Evolutionary conservation across 805 yeast genomes (phyloP).

Genomic region (Debaryomyces castellii): DNA sequence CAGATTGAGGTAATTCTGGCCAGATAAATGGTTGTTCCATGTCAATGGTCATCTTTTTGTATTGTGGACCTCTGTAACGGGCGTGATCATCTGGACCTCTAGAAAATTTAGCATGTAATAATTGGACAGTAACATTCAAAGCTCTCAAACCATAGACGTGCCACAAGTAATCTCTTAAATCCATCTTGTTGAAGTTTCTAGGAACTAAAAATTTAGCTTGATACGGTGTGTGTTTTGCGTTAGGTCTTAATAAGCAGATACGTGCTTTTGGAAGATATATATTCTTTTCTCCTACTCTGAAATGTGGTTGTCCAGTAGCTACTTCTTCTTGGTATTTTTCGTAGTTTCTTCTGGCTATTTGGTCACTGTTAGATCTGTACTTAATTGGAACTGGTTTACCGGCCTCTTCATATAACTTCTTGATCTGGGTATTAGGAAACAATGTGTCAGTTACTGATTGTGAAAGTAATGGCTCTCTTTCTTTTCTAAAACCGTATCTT

Average conservation of each 20-base stretch:
- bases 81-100: slow-evolving; percentile 56
- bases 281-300: slow-evolving; percentile 73
- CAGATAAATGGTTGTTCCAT: slow-evolving; percentile 94
- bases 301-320: slow-evolving; percentile 70
- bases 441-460: slow-evolving; percentile 40
- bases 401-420: slow-evolving; percentile 29
- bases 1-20: slow-evolving; percentile 62
- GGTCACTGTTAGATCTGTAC: slow-evolving; percentile 32
- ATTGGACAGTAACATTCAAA: slow-evolving; percentile 80
- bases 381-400: slow-evolving; percentile 45
- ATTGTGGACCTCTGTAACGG: slow-evolving; percentile 75
- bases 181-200: slow-evolving; percentile 87
- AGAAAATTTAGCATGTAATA: slow-evolving; percentile 68
- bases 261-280: slow-evolving; percentile 86
- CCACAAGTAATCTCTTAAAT: slow-evolving; percentile 89
- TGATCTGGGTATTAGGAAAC: slow-evolving; percentile 38
- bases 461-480: slow-evolving; percentile 37
- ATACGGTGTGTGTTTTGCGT: slow-evolving; percentile 95
- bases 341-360: slow-evolving; percentile 36
- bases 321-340: slow-evolving; percentile 49
- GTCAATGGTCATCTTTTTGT: slow-evolving; percentile 95
- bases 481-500: slow-evolving; percentile 38
- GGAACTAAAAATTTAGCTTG: slow-evolving; percentile 97
- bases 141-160: slow-evolving; percentile 89
- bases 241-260: slow-evolving; percentile 77